Base-by-base conservation (phyloP, 148 eudicot species). In the Silene uniflora region DNA sequence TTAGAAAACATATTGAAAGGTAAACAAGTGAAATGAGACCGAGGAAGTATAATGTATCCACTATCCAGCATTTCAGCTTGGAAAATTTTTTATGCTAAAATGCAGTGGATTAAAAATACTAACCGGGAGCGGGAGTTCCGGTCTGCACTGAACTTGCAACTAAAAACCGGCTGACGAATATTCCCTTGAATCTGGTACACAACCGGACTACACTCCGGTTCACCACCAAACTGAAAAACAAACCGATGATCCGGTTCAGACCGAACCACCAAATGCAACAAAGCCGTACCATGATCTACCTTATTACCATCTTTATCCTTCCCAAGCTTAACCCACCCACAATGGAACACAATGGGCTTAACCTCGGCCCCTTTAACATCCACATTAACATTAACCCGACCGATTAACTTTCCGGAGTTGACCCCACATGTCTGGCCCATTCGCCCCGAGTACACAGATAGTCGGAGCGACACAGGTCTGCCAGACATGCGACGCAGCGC, bases 131-230 rank as follows among this genome's bases (percentile, higher is more conserved):
- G 32, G 32, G 32, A 29, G 32, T 29, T 29, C 32, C 32, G 32
- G 32, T 29, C 32, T 29, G 32, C 32, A 62, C 88, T 89, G 74
- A 95, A 95, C 81, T 89, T 92, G 83, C 98, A 95, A 73, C 96
- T 95, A 62, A 95, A 92, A 81, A 95, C 98, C 75, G 96, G 98
- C 79, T 92, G 98, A 23, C 97, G 80, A 1, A 93, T 89, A 58
- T 83, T 95, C 78, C 91, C 98, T 80, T 90, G 97, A 60, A 91
- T 90, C 87, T 94, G 98, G 32, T 76, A 92, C 39, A 95, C 93
- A 64, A 89, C 93, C 71, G 96, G 97, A 68, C 97, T 95, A 65
- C 96, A 91, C 82, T 95, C 93, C 72, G 98, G 98, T 67, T 95
- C 98, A 21, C 96, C 97, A 0, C 92, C 98, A 23, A 95, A 95